Base-by-base conservation (phyloP, 83 land plant genomes). In the Isoetes engelmannii region DNA sequence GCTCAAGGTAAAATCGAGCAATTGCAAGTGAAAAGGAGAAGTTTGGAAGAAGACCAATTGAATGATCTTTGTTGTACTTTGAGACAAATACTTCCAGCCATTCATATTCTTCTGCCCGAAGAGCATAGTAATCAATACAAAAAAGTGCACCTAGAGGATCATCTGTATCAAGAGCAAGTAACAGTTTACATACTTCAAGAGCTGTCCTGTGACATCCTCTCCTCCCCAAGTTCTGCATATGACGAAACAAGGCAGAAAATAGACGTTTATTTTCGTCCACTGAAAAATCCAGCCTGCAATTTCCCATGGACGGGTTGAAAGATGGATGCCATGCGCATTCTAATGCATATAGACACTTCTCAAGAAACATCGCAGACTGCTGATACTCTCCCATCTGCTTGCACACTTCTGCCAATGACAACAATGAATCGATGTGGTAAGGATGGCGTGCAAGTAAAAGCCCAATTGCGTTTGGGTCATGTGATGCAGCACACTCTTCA, bases 151-250 rank as follows among this genome's bases (percentile, higher is more conserved):
- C 99, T 74, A 80, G 79, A 60, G 99, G 99, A 58, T 95, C 97
- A 75, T 91, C 97, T 61, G 84, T 51, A 80, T 95, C 93, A 37
- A 95, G 68, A 6, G 91, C 83, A 57, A 95, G 84, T 63, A 95
- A 44, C 61, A 95, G 77, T 56, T 95, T 95, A 77, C 99, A 95
- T 46, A 95, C 83, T 78, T 95, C 99, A 46, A 95, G 82, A 10
- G 97, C 99, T 56, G 92, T 85, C 44, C 99, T 82, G 69, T 86
- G 96, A 70, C 99, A 95, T 6, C 99, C 99, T 41, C 99, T 82
- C 47, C 97, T 68, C 43, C 90, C 94, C 87, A 91, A 67, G 73
- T 91, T 87, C 73, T 81, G 92, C 94, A 95, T 87, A 74, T 91
- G 96, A 17, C 70, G 71, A 69, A 81, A 89, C 62, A 95, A 80